Evolutionary conservation across 2,329 filamentous ascomycete genomes (phyloP), one percentile per base, ranked within the genome.

Genomic region (Trichoderma gracile): DNA sequence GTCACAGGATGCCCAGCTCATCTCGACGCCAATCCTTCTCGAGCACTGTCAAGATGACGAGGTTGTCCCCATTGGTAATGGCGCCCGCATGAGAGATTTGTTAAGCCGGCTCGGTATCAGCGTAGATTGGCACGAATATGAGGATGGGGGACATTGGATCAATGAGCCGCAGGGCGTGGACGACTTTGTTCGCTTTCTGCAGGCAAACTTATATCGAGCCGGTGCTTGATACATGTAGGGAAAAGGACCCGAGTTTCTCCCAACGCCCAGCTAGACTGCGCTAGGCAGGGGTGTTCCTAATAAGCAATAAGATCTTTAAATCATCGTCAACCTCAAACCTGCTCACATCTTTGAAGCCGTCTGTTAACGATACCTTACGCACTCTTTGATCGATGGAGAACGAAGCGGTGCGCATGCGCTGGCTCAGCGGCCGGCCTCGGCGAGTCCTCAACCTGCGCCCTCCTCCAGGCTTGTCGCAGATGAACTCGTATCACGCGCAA

Each of bases 401-500:
- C 33, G 38, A 53, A 23, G 9, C 47, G 45, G 23, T n/a, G 17
- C 58, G 47, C 15, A 53, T 45, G 47, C 52, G 47, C 23, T 61
- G 58, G 58, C 58, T 61, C 17, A 53, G 58, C 25, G 47, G 58
- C 23, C 47, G 58, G n/a, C 58, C 58, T 6, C 47, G 43, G 3
- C 58, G 58, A 33, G 58, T 53, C 30, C 40, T 53, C 8, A 45
- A 25, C n/a, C n/a, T 61, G 58, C 58, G 58, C n/a, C 23, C 7
- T 38, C 58, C 58, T 19, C 23, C 25, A 45, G 47, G 45, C 9
- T 30, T 61, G 38, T 38, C 47, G 7, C 15, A 12, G 15, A 38
- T 8, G 12, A 21, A 61, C 3, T 9, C 17, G 10, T 52, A 53
- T 42, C 9, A 30, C 10, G 33, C 57, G 23, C 46, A 53, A 61